Evolutionary conservation across 2,329 filamentous ascomycete genomes (phyloP), one percentile per base, ranked within the genome.

Genomic region (Paecilomyces variotii): DNA sequence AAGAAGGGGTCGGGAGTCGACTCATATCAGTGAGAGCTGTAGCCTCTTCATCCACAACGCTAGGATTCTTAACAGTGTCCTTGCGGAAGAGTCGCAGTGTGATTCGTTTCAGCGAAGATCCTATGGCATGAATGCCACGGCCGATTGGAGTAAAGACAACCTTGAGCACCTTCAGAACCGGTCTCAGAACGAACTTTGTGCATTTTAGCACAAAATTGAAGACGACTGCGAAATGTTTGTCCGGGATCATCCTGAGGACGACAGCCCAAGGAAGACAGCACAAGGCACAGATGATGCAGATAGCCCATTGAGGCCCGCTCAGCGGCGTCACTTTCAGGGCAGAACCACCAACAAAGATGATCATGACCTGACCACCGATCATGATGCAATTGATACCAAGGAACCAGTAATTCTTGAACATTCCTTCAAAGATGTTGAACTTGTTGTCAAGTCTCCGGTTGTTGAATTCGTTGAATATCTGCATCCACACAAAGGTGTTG

Each of bases 401-500:
- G 78, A 97, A 97, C 81, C 95, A 96, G 77, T 82, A 88, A 73
- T 97, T 97, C 70, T 84, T 84, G 27, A 82, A 82, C 60, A 97
- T 83, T 57, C 91, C 91, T 71, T 97, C 93, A 61, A 97, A 93
- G 62, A 97, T 91, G 76, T 97, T 97, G 81, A 96, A 92, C 57
- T 86, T 84, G 76, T 97, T 97, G 74, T 97, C 93, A 57, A 97
- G 81, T 11, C 93, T 90, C 60, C 93, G 90, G 77, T 96, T 96
- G 79, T 97, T 97, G 83, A 95, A 90, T 71, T 96, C 89, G 76
- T 97, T 97, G 80, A 97, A 97, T 67, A 97, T 95, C 68, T 97
- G 93, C 92, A 97, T 97, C 93, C 93, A 97, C 56, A 97, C 93
- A 71, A 97, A 97, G 0, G 91, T 94, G 79, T 97, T 97, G 82